phyloP scores from a whole-genome alignment of 2,329 filamentous ascomycete species.

The Paecilomyces variotii region DNA sequence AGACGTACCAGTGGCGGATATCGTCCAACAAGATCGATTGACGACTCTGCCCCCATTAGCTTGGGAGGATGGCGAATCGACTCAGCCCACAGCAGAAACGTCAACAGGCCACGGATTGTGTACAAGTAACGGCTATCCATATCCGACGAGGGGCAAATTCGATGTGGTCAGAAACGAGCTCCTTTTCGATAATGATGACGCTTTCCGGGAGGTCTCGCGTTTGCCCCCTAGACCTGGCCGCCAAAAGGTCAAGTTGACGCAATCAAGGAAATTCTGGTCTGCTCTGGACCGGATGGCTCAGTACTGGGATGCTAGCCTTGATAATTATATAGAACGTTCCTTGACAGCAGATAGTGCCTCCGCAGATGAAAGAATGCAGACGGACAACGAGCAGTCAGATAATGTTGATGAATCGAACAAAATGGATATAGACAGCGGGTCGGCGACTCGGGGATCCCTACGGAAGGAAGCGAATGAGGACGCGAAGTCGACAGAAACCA shows the following conservation, averaged over 20 bases:
- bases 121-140: slow-evolving; percentile 43
- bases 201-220: slow-evolving; percentile 48
- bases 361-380: slow-evolving; percentile 8
- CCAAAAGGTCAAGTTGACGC: slow-evolving; percentile 43
- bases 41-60: slow-evolving; percentile 29
- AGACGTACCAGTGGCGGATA: slow-evolving; percentile 25
- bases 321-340: slow-evolving; percentile 45
- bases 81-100: slow-evolving; percentile 2
- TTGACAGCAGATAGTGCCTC: slow-evolving; percentile 12
- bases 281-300: slow-evolving; percentile 51
- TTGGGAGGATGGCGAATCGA: slow-evolving; percentile 18
- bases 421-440: slow-evolving; percentile 8
- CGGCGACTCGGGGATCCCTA: slow-evolving; percentile 4
- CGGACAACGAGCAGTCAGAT: slow-evolving; percentile 13
- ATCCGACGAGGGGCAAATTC: slow-evolving; percentile 43
- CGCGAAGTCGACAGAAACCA: slow-evolving; percentile 12
- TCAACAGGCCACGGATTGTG: slow-evolving; percentile 14
- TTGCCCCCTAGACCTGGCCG: slow-evolving; percentile 37
- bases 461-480: slow-evolving; percentile 1
- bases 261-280: slow-evolving; percentile 54
- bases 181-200: slow-evolving; percentile 47
- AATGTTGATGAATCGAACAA: slow-evolving; percentile 6
- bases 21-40: slow-evolving; percentile 29
- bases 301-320: slow-evolving; percentile 55
- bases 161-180: slow-evolving; percentile 44